Conservation (phyloP, 441 rosid species). For the Pelargonium citronellum region DNA sequence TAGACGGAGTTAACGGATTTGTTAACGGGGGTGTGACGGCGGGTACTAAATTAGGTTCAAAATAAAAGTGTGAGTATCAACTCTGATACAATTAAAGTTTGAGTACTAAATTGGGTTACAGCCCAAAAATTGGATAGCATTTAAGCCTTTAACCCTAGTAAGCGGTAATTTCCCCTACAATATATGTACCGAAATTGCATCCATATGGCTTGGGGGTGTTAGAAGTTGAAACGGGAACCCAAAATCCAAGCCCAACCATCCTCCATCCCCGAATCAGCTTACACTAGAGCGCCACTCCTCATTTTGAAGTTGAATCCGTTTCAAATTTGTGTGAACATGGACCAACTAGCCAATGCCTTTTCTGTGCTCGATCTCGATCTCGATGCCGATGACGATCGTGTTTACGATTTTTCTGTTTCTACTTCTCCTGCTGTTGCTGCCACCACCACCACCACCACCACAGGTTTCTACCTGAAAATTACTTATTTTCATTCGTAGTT, state of each 20-base stretch:
- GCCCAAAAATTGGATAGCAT: too few relatives aligned
- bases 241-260: background rate
- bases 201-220: too few relatives aligned
- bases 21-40: too few relatives aligned
- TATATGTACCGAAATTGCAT: too few relatives aligned
- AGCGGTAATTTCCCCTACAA: too few relatives aligned
- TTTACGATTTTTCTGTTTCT: slow-evolving; percentile 19
- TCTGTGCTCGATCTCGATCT: slow-evolving; percentile 38
- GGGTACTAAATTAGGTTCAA: too few relatives aligned
- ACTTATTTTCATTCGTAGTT: background rate
- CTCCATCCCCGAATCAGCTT: background rate
- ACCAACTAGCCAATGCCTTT: slow-evolving; percentile 39
- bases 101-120: too few relatives aligned
- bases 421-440: background rate
- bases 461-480: background rate
- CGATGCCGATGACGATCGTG: slow-evolving; percentile 39
- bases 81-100: too few relatives aligned
- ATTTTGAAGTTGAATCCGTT: background rate
- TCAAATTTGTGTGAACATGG: slow-evolving; percentile 27
- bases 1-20: too few relatives aligned
- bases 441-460: background rate
- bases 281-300: background rate
- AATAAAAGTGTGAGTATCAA: too few relatives aligned
- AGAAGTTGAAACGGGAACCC: too few relatives aligned
- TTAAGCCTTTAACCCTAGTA: too few relatives aligned